A percentile compares a stretch with the other conserved stretches of the same genome.
Conservation (phyloP, 1,139 yeast genomes). For the Wickerhamomyces sp. region DNA sequence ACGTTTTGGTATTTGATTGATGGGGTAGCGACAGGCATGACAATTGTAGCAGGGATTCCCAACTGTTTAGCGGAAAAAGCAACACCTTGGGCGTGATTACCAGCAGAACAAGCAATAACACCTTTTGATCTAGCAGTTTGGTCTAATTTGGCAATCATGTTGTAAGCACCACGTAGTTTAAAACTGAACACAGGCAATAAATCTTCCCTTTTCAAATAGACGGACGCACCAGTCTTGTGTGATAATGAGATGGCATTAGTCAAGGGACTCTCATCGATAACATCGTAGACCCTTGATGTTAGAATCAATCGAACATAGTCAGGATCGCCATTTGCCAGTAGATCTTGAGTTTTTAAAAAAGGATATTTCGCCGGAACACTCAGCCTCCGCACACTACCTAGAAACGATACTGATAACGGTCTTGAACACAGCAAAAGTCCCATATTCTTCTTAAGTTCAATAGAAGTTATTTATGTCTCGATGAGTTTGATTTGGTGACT, state of each 20-base stretch:
- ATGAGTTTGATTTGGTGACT: too few relatives aligned
- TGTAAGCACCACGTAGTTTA: constrained; percentile 95
- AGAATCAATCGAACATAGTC: constrained; percentile 87
- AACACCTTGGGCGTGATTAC: constrained; percentile 99
- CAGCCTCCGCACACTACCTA: neutral
- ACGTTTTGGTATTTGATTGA: constrained; percentile 90
- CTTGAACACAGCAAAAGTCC: neutral
- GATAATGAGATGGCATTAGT: constrained; percentile 73
- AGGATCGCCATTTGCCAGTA: constrained; percentile 64
- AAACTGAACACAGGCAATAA: constrained; percentile 91
- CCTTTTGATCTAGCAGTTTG: constrained; percentile 70
- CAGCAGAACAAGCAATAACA: constrained; percentile 97
- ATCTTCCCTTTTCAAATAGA: constrained; percentile 85
- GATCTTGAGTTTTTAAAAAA: constrained; percentile 47
- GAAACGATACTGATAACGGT: neutral
- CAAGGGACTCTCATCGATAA: constrained; percentile 84
- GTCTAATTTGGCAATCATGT: constrained; percentile 87
- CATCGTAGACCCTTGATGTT: constrained; percentile 92
- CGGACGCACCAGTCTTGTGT: constrained; percentile 65
- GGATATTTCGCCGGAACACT: constrained; percentile 34
- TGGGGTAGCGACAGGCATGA: constrained; percentile 97
- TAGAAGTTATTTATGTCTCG: too few relatives aligned
- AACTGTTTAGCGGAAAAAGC: constrained; percentile 85
- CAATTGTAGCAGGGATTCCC: constrained; percentile 90
- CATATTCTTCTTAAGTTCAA: neutral